Conservation (phyloP, 352 stramenopile genomes). For the Globisporangium megalacanthum region DNA sequence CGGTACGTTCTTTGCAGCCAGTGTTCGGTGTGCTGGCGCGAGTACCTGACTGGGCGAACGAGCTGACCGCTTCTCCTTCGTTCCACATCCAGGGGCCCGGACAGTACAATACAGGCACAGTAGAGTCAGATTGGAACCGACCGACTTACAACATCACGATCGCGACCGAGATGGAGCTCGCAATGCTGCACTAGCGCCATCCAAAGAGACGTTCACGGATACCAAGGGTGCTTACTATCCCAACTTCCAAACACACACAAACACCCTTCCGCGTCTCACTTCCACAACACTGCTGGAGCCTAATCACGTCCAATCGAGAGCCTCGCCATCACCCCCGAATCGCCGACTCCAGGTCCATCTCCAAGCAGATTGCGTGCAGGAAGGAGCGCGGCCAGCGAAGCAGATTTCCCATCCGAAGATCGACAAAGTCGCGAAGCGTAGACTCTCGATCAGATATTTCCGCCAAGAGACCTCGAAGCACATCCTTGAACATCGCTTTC, state of each 20-base stretch:
- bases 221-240: slow-evolving; percentile 3
- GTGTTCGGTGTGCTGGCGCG: neutral
- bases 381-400: neutral
- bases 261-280: neutral
- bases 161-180: slow-evolving; percentile 77
- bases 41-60: neutral
- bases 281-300: neutral
- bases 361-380: neutral
- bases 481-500: neutral
- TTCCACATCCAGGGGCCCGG: slow-evolving; percentile 47
- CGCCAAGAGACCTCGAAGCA: neutral
- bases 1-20: slow-evolving; percentile 24
- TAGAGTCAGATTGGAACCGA: slow-evolving; percentile 79
- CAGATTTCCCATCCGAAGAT: neutral
- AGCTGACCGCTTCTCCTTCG: neutral
- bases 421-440: neutral
- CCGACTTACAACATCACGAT: slow-evolving; percentile 87
- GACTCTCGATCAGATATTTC: neutral
- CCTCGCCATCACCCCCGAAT: neutral
- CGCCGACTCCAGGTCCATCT: slow-evolving; percentile 1
- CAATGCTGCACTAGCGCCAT: slow-evolving; percentile 35
- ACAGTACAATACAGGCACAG: slow-evolving; percentile 62
- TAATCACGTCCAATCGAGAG: too few relatives aligned
- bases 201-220: neutral
- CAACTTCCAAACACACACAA: neutral